Conservation (phyloP, 2,329 filamentous ascomycete genomes). For the Alternaria tenuissima region DNA sequence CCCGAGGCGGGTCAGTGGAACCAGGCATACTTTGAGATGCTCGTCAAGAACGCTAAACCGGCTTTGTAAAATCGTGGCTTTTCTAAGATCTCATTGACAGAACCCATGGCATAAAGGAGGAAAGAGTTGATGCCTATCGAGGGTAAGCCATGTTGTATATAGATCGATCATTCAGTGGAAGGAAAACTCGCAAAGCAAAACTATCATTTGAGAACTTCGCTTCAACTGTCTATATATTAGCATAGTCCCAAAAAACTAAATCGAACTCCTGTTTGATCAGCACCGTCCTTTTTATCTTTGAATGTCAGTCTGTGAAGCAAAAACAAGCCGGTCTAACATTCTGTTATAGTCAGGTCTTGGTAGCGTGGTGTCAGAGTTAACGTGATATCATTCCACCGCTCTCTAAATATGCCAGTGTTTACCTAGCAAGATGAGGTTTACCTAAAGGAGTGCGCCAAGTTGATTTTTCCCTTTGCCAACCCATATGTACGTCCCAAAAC, state of each 20-base stretch:
- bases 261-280: neutral
- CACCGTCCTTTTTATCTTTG: neutral
- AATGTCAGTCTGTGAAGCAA: too few relatives aligned
- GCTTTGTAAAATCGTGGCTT: slow-evolving; percentile 33
- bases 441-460: slow-evolving; percentile 1
- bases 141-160: slow-evolving; percentile 15
- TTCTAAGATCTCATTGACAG: neutral
- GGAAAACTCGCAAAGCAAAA: neutral
- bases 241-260: neutral
- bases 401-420: neutral
- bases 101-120: neutral
- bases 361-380: neutral
- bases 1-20: slow-evolving; percentile 77
- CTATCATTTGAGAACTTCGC: slow-evolving; percentile 2
- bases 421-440: neutral
- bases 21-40: slow-evolving; percentile 55
- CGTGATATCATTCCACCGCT: neutral
- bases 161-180: slow-evolving; percentile 4
- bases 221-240: slow-evolving; percentile 4
- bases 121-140: neutral
- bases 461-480: neutral
- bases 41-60: slow-evolving; percentile 51
- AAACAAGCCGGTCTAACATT: neutral
- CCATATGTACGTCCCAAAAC: slow-evolving; percentile 13
- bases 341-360: neutral